Percentiles rank a stretch among this genome's conserved stretches.
Conservation (phyloP, 2,329 filamentous ascomycete genomes). For the Pseudogymnoascus sp. region DNA sequence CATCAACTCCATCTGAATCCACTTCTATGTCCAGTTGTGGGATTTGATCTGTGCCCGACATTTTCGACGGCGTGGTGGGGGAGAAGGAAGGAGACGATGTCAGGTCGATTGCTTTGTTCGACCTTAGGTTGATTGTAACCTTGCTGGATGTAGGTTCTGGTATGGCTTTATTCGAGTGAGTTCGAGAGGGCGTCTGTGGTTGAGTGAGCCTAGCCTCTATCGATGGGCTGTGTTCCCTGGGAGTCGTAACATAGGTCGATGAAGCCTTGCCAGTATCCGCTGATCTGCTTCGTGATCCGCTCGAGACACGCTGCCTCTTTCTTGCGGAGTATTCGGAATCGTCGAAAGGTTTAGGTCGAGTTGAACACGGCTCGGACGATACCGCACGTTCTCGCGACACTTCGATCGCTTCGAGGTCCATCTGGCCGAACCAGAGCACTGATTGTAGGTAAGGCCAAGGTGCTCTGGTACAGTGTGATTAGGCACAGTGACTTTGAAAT, state of each 20-base stretch:
- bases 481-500: slow-evolving; percentile 5
- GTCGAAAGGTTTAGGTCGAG: slow-evolving; percentile 58
- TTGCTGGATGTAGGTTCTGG: slow-evolving; percentile 46
- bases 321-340: slow-evolving; percentile 41
- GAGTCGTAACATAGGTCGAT: slow-evolving; percentile 21
- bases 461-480: neutral
- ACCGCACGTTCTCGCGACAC: slow-evolving; percentile 48
- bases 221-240: slow-evolving; percentile 27
- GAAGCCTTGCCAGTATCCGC: slow-evolving; percentile 31
- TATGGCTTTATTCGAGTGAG: slow-evolving; percentile 28
- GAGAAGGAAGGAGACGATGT: slow-evolving; percentile 40
- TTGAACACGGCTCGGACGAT: slow-evolving; percentile 57
- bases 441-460: slow-evolving; percentile 40
- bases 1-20: slow-evolving; percentile 26
- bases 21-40: slow-evolving; percentile 21
- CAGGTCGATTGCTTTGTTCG: slow-evolving; percentile 34
- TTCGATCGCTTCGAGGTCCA: slow-evolving; percentile 28
- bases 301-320: slow-evolving; percentile 57
- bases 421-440: slow-evolving; percentile 41
- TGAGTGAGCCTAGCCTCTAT: slow-evolving; percentile 22
- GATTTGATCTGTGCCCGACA: slow-evolving; percentile 19
- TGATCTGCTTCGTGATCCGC: slow-evolving; percentile 48
- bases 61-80: slow-evolving; percentile 30
- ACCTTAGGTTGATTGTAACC: slow-evolving; percentile 56
- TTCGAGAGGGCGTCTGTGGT: slow-evolving; percentile 25